Base-by-base conservation (phyloP, 2,329 filamentous ascomycete species). In the Colletotrichum musicola region DNA sequence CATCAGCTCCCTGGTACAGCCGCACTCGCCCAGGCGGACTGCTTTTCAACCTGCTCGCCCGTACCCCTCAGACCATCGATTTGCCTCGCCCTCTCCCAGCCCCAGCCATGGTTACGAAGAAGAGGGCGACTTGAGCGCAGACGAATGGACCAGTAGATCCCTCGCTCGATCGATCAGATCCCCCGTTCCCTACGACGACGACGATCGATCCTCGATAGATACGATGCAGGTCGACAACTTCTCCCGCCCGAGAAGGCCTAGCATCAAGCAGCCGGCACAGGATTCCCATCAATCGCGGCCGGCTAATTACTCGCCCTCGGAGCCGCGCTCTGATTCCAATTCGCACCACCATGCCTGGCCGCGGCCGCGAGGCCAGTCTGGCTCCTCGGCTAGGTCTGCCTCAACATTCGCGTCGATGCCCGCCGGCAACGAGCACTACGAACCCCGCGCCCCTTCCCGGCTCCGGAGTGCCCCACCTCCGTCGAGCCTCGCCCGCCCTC, bases 161-260 rank as follows among this genome's bases (percentile, higher is more conserved):
- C 49, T 59, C 44, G 64, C 58, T 42, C 63, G 62, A 18, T 64
- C 73, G 22, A 64, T 71, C 22, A 71, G 67, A 70, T 53, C 72
- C 71, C 35, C 62, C 64, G 38, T 73, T 38, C 56, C 66, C 72
- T 47, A 74, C 70, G 27, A 75, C 70, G 49, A 74, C 75, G 47
- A 73, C 70, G 38, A 70, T 71, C 51, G 75, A 35, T 67, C 60
- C 51, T 70, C 68, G 38, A 64, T 67, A 20, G 68, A 71, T 30
- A 69, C 70, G 22, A 71, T 71, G 61, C 70, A 68, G 65, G 62
- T 87, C 53, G 84, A 85, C 73, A 89, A 89, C 76, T 89, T 89
- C 75, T 89, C 87, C n/a, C 82, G 87, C 46, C 87, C 87, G 49
- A 81, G 87, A 65, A 87, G 87, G 69, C 79, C 81, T 46, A 89